These are phyloP conservation scores for Nakaseomyces glabratus DNA, from an alignment of 1,139 yeast genomes.

Conservation along the genomic window DNA sequence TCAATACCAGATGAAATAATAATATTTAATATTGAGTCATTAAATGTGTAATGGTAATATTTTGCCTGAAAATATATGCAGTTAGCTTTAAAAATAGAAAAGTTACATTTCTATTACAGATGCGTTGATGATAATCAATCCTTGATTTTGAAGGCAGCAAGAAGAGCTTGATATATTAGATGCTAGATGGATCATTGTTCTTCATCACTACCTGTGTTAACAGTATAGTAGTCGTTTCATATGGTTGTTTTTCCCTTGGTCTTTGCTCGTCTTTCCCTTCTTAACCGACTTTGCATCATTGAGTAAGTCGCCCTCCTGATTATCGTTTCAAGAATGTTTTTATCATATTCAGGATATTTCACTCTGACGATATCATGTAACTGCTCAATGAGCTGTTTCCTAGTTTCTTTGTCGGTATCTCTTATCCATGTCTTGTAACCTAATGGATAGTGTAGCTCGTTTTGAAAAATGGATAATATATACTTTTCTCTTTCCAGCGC, in stretches of 20 bases:
- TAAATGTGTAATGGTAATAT: no score
- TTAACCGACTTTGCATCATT: slow-evolving; percentile 68
- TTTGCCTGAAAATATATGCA: no score
- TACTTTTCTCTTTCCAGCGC: slow-evolving; percentile 53
- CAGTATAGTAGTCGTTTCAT: no score
- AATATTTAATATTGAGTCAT: no score
- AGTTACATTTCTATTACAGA: no score
- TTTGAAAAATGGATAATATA: slow-evolving; percentile 48
- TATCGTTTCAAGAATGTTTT: slow-evolving; percentile 53
- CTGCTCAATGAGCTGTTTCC: slow-evolving; percentile 42
- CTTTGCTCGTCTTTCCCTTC: slow-evolving; percentile 53
- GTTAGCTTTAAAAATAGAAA: no score
- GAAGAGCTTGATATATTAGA: no score
- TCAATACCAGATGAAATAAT: no score
- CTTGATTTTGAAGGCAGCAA: no score
- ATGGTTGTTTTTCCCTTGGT: slow-evolving; percentile 20
- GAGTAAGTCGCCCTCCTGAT: slow-evolving; percentile 73
- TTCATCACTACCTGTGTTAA: no score
- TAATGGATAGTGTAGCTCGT: slow-evolving; percentile 54
- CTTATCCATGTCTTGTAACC: slow-evolving; percentile 79
- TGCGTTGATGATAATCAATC: no score
- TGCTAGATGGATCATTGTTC: no score
- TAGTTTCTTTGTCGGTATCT: slow-evolving; percentile 50
- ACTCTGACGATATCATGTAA: slow-evolving; percentile 40
- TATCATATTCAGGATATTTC: slow-evolving; percentile 46